Evolutionary conservation across 352 stramenopile genomes (phyloP), one percentile per base, ranked within the genome.

Genomic region (Pythium coloratum): DNA sequence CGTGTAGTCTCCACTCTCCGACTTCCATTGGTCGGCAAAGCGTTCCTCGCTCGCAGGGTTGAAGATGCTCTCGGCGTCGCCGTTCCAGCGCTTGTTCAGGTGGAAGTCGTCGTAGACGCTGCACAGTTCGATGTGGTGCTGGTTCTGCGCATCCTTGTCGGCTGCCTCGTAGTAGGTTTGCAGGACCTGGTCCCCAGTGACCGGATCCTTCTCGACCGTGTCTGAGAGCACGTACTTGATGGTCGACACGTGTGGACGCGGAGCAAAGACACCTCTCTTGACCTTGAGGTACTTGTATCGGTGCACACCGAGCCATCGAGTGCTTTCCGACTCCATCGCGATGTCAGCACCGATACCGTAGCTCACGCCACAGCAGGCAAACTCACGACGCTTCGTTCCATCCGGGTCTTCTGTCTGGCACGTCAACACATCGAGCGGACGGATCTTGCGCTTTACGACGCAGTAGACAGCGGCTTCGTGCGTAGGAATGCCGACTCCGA

Each of bases 401-500:
- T 88, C 80, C 0, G 72, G 63, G 54, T 77, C 75, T 44, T 77
- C 76, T 13, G 72, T 76, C 36, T 88, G 73, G 60, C 78, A 85
- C 1, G 85, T 75, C 42, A 91, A 72, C 26, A 91, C 85, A 59
- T 93, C 85, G 8, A 93, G 64, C 36, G 85, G 82, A 1, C 85
- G 82, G 42, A 93, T 91, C 74, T 94, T 92, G 64, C 83, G 83
- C 70, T 89, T 91, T 51, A 94, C 88, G 67, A 91, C 84, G 69
- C 83, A 90, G 69, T 88, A 93, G 13, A 92, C 80, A 0, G 85
- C 76, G 28, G 83, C 74, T 36, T 78, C 81, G 47, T 91, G 85
- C 0, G 78, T 86, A 1, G 85, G 82, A 18, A 78, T 90, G 26
- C 83, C 83, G 3, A 93, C 84, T 26, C 83, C 83, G 38, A 87